A percentile compares a stretch with the other conserved stretches of the same genome.
Evolutionary conservation across 768 basidiomycete species (phyloP).

Genomic region (Leccinum ochraceum): DNA sequence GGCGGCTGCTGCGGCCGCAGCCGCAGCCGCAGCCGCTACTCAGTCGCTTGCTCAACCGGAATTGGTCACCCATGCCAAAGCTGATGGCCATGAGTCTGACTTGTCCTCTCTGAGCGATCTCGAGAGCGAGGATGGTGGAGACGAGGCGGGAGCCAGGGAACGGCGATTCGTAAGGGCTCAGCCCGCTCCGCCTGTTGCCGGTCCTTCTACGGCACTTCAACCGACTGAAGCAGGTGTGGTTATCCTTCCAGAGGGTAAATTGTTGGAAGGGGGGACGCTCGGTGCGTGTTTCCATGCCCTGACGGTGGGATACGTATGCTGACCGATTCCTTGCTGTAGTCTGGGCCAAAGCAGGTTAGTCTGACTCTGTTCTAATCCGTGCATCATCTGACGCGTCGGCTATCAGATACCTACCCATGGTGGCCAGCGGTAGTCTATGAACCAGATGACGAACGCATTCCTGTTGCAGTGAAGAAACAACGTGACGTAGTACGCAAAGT

Average conservation of each 20-base stretch:
- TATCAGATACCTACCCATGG: constrained; percentile 76
- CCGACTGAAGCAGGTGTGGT: constrained; percentile 34
- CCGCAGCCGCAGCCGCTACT: constrained; percentile 8
- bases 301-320: background rate
- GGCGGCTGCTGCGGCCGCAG: constrained; percentile 26
- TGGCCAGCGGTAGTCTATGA: constrained; percentile 84
- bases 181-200: constrained; percentile 1
- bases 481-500: constrained; percentile 34
- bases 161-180: constrained; percentile 1
- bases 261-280: constrained; percentile 58
- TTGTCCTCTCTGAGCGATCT: constrained; percentile 48
- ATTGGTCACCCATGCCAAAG: constrained; percentile 6
- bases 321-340: constrained; percentile 44
- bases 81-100: constrained; percentile 39
- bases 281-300: constrained; percentile 43
- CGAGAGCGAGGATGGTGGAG: constrained; percentile 33
- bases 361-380: background rate
- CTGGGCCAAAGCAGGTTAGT: constrained; percentile 79
- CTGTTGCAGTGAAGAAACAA: constrained; percentile 36
- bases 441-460: constrained; percentile 59
- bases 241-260: constrained; percentile 36
- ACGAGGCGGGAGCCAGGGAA: constrained; percentile 9
- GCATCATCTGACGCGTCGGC: constrained; percentile 10
- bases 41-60: constrained; percentile 2
- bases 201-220: constrained; percentile 9